Evolutionary conservation across 2,329 filamentous ascomycete species (phyloP).

Genomic region (Clarireedia hainanense): DNA sequence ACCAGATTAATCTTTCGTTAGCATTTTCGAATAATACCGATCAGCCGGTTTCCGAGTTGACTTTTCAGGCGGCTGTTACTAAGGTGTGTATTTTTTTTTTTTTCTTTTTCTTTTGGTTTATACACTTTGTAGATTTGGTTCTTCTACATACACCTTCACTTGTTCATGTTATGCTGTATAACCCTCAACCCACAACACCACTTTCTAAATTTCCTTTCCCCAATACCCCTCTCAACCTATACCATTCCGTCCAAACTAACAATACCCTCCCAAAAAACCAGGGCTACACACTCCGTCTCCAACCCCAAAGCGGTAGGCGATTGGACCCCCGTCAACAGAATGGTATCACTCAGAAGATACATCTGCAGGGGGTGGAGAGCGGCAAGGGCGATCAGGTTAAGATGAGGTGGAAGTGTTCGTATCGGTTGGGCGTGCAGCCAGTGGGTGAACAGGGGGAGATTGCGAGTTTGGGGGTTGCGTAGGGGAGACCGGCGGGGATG

Average conservation of each 20-base stretch:
- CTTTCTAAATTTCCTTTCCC: not conserved
- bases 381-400: slow-evolving; percentile 71
- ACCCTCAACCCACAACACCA: not conserved
- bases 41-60: slow-evolving; percentile 67
- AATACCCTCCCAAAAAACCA: slow-evolving; percentile 31
- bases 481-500: not conserved
- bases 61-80: slow-evolving; percentile 88
- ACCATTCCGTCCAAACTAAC: slow-evolving; percentile 7
- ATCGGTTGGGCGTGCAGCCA: slow-evolving; percentile 57
- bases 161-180: not conserved
- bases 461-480: slow-evolving; percentile 52
- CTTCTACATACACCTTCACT: not conserved
- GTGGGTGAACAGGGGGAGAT: slow-evolving; percentile 83
- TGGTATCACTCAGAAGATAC: slow-evolving; percentile 76
- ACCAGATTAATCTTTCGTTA: slow-evolving; percentile 60
- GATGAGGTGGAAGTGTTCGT: slow-evolving; percentile 82
- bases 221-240: not conserved
- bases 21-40: slow-evolving; percentile 76
- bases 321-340: slow-evolving; percentile 61
- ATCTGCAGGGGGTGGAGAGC: slow-evolving; percentile 65
- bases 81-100: slow-evolving; percentile 51
- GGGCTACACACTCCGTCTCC: slow-evolving; percentile 74
- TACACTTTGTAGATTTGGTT: not conserved
- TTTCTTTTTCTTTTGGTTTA: not conserved
- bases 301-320: slow-evolving; percentile 74